Conservation (phyloP, 2,329 filamentous ascomycete species). For the Blastomyces percursus region DNA sequence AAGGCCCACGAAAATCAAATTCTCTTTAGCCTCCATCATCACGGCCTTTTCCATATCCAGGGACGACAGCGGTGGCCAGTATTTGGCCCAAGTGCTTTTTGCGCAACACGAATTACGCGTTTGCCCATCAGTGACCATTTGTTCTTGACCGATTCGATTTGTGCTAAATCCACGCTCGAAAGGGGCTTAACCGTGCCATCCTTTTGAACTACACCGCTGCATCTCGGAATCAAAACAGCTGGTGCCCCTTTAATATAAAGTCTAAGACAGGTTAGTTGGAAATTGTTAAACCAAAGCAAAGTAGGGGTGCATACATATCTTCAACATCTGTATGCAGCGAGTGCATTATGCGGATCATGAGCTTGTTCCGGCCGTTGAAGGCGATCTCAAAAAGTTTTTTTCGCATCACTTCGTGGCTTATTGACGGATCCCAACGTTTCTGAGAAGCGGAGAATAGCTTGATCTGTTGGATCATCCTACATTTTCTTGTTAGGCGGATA, state of each 20-base stretch:
- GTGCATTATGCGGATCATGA: slow-evolving; percentile 57
- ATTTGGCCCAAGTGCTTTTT: slow-evolving; percentile 45
- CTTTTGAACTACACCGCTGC: slow-evolving; percentile 45
- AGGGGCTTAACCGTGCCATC: slow-evolving; percentile 46
- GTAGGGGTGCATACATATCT: slow-evolving; percentile 25
- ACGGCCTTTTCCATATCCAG: slow-evolving; percentile 48
- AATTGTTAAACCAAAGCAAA: neutral
- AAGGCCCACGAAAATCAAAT: slow-evolving; percentile 45
- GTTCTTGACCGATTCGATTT: slow-evolving; percentile 53
- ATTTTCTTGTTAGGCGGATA: slow-evolving; percentile 52
- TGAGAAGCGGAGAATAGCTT: slow-evolving; percentile 61
- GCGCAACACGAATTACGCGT: slow-evolving; percentile 55
- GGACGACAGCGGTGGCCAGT: slow-evolving; percentile 37
- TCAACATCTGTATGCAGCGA: slow-evolving; percentile 19
- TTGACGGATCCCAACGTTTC: slow-evolving; percentile 52
- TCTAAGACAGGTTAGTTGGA: slow-evolving; percentile 19
- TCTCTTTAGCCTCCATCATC: slow-evolving; percentile 40
- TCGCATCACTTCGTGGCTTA: slow-evolving; percentile 52
- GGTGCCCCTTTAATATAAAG: slow-evolving; percentile 68
- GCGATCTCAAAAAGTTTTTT: slow-evolving; percentile 56
- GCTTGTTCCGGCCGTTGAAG: slow-evolving; percentile 79
- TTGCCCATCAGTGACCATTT: slow-evolving; percentile 58
- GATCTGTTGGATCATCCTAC: slow-evolving; percentile 66
- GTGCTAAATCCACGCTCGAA: slow-evolving; percentile 33
- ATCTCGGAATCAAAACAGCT: slow-evolving; percentile 58